These are phyloP conservation scores for Brettanomyces naardenensis DNA, from an alignment of 805 yeast species.

Conservation along the genomic window DNA sequence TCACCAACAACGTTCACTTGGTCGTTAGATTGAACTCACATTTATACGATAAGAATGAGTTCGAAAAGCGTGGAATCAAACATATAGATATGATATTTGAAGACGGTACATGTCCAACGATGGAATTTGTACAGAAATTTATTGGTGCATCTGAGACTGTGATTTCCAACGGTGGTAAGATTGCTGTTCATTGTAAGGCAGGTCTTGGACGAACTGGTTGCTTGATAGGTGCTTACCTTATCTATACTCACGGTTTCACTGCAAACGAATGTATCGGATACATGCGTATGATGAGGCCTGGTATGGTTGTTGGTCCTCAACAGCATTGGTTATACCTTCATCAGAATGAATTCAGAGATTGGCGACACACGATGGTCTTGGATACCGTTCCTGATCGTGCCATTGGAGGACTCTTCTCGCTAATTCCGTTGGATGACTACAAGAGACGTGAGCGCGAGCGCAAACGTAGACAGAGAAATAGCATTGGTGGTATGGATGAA, in stretches of 20 bases:
- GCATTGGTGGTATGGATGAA: conserved; percentile 17
- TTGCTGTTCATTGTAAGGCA: conserved; percentile 99
- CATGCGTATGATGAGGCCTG: conserved; percentile 94
- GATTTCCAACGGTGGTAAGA: conserved; percentile 78
- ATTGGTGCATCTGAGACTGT: conserved; percentile 93
- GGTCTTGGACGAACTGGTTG: conserved; percentile 98
- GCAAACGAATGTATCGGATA: conserved; percentile 96
- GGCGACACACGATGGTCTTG: conserved; percentile 87
- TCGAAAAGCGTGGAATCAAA: conserved; percentile 73
- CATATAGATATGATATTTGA: conserved; percentile 96
- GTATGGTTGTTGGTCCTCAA: conserved; percentile 99
- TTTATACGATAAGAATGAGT: conserved; percentile 77
- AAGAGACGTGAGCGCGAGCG: conserved; percentile 36
- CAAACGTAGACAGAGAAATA: conserved; percentile 16
- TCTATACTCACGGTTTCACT: conserved; percentile 93
- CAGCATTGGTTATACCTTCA: conserved; percentile 98
- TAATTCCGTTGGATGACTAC: conserved; percentile 55
- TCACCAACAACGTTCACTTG: conserved; percentile 64
- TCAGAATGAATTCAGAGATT: conserved; percentile 91
- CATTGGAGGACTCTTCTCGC: conserved; percentile 60
- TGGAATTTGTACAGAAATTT: conserved; percentile 87
- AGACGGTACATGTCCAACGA: conserved; percentile 95
- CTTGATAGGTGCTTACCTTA: conserved; percentile 92
- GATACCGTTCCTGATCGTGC: conserved; percentile 58
- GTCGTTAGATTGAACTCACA: conserved; percentile 92